Evolutionary conservation across 2,329 filamentous ascomycete species (phyloP).

Genomic region (Xylaria sp.): DNA sequence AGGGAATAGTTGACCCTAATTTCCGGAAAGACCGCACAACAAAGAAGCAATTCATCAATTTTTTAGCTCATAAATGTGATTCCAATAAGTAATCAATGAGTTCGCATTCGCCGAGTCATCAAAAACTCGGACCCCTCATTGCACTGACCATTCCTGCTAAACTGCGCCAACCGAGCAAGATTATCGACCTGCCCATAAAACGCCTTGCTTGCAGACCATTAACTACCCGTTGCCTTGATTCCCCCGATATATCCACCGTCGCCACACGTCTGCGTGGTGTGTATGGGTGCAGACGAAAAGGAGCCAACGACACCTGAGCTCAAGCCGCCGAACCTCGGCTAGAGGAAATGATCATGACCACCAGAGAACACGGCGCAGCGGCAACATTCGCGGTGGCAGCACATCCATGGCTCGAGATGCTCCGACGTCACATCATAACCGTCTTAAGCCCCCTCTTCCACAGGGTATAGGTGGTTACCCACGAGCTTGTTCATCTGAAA

Average conservation of each 20-base stretch:
- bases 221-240: conserved; percentile 20
- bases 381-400: background rate
- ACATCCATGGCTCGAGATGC: background rate
- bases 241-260: conserved; percentile 9
- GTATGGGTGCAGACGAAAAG: conserved; percentile 6
- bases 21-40: background rate
- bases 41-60: background rate
- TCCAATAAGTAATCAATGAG: conserved; percentile 11
- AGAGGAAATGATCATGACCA: background rate
- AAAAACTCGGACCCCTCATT: conserved; percentile 12
- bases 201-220: conserved; percentile 39
- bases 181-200: conserved; percentile 35
- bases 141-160: conserved; percentile 31
- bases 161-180: conserved; percentile 29
- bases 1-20: background rate
- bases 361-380: background rate
- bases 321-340: conserved; percentile 2
- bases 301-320: conserved; percentile 11
- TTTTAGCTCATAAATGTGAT: background rate
- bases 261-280: background rate
- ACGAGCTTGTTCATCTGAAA: conserved; percentile 99
- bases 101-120: conserved; percentile 22
- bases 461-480: conserved; percentile 86
- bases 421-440: background rate
- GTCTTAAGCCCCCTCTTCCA: conserved; percentile 69